Base-by-base conservation (phyloP, 2,329 filamentous ascomycete genomes). In the Ophiostoma sp. region DNA sequence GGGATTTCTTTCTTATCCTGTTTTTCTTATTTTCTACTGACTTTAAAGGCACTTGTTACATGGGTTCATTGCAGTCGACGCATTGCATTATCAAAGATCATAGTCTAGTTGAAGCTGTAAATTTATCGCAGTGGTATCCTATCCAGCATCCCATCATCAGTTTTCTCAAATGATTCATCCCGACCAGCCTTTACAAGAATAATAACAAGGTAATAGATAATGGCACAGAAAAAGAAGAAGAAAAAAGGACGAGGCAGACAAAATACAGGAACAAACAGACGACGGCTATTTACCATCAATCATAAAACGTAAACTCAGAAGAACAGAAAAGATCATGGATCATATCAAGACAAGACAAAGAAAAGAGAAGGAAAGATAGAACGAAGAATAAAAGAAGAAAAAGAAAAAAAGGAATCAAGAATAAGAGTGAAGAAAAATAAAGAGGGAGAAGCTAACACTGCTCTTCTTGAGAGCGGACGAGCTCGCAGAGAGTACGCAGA, bases 401-500 rank as follows among this genome's bases (percentile, higher is more conserved):
- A 41, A 44, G 14, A 62, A 9, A n/a, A 67, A 63, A n/a, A 47
- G 18, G 27, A 58, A 60, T 27, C 9, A 16, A 41, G 27, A 2
- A 27, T 27, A 2, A 27, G 27, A 36, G 27, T 14, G 7, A 65
- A 65, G 27, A 49, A 41, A 44, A 11, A 68, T 14, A 52, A 49
- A 52, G 16, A 60, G 58, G 27, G 18, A 11, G 40, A 44, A 18
- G 5, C 42, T 40, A 69, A 16, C 44, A 38, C 47, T 71, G 66
- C 70, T 80, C 78, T 72, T 81, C 80, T 36, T 76, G 75, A 38
- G 76, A 76, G 18, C 79, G 77, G 60, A 82, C 80, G 44, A 80
- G 72, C 74, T 81, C 79, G 67, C 78, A 79, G 1, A 81, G 73
- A 52, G 79, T 75, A 47, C 78, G 74, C 73, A 81, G 72, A 64